Conservation (phyloP, 345 rosid genomes). For the Sisymbrium irio region DNA sequence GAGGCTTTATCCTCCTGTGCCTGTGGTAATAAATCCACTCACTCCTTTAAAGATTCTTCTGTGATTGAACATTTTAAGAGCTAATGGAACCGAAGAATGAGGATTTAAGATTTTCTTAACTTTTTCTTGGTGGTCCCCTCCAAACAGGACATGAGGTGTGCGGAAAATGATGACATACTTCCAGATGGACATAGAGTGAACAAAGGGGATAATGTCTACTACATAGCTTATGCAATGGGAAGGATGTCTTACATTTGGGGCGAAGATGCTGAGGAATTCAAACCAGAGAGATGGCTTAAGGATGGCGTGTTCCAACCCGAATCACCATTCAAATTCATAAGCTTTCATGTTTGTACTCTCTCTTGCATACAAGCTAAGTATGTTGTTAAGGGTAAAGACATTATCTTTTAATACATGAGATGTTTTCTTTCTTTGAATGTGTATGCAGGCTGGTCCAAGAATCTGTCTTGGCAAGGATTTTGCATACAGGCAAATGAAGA, state of each 20-base stretch:
- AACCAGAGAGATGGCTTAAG: conserved; percentile 78
- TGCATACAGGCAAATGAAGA: conserved; percentile 80
- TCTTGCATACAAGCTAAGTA: neutral
- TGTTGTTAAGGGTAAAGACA: neutral
- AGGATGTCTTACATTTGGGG: conserved; percentile 83
- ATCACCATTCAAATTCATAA: conserved; percentile 64
- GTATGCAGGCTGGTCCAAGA: conserved; percentile 76
- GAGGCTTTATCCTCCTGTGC: conserved; percentile 67
- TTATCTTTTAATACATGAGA: neutral
- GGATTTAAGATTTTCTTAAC: neutral
- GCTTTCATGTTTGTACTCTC: conserved; percentile 50
- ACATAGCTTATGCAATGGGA: conserved; percentile 73
- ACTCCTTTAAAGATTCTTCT: neutral
- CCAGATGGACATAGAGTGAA: conserved; percentile 63
- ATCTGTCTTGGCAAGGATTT: conserved; percentile 74
- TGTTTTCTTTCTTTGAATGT: neutral
- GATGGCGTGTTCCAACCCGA: conserved; percentile 60
- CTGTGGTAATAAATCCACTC: conserved; percentile 40
- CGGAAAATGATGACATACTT: conserved; percentile 60
- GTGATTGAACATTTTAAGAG: neutral
- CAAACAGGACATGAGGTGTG: conserved; percentile 60
- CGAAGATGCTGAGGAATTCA: conserved; percentile 59
- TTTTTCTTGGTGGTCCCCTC: neutral
- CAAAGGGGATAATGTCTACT: conserved; percentile 59
- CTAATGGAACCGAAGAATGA: neutral